These are phyloP conservation scores for Fragaria nilgerrensis DNA, from an alignment of 306 rosid genomes.

Conservation along the genomic window DNA sequence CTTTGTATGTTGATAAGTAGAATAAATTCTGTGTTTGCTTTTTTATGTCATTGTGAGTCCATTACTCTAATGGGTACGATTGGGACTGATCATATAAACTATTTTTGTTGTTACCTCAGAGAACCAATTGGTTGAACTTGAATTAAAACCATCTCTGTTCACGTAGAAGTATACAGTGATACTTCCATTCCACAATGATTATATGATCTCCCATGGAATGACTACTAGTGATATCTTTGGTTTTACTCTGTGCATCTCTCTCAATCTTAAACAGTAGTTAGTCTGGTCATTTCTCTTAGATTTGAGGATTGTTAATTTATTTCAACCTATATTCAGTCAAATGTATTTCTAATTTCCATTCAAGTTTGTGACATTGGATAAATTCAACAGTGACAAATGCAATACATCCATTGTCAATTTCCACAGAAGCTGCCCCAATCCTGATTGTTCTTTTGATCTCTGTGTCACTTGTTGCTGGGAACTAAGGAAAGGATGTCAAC, in stretches of 20 bases:
- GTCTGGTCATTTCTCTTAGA: neutral
- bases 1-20: neutral
- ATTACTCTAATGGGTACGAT: neutral
- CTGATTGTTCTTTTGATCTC: conserved; percentile 53
- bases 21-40: neutral
- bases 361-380: conserved; percentile 16
- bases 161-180: neutral
- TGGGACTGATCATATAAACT: neutral
- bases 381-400: conserved; percentile 59
- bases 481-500: conserved; percentile 42
- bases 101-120: neutral
- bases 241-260: neutral
- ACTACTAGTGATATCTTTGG: neutral
- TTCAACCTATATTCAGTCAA: neutral
- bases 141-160: neutral
- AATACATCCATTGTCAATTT: conserved; percentile 66
- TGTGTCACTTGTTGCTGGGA: conserved; percentile 65
- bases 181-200: neutral
- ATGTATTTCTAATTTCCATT: conserved; percentile 1
- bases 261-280: neutral
- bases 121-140: neutral
- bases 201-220: neutral
- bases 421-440: conserved; percentile 66
- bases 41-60: neutral
- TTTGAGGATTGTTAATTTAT: neutral